A percentile compares a stretch with the other conserved stretches of the same genome.
These are phyloP conservation scores for Lactuca saligna DNA, from an alignment of 129 eudicot species.

Conservation along the genomic window DNA sequence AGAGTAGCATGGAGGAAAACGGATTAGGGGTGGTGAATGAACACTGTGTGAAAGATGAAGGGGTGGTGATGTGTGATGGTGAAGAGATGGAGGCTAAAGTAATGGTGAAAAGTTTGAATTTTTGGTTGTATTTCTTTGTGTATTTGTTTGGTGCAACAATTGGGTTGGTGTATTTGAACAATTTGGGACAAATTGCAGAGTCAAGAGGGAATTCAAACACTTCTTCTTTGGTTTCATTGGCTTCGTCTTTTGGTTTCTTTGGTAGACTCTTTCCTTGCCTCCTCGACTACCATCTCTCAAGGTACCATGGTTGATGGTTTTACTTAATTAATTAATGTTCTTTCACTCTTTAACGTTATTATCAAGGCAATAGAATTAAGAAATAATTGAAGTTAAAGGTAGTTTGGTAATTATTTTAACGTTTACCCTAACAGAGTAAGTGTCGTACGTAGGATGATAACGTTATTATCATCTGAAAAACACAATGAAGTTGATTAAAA, in stretches of 20 bases:
- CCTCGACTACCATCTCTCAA: constrained; percentile 53
- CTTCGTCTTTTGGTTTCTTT: constrained; percentile 81
- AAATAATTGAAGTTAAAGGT: neutral
- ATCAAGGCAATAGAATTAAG: neutral
- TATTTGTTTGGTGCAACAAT: constrained; percentile 86
- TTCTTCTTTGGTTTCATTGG: constrained; percentile 71
- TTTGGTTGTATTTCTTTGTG: constrained; percentile 83
- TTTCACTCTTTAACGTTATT: neutral
- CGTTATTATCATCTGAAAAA: too few relatives aligned
- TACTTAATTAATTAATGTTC: neutral
- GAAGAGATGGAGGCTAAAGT: constrained; percentile 52
- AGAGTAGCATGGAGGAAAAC: constrained; percentile 27
- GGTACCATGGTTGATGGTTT: constrained; percentile 28
- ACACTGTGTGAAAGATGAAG: constrained; percentile 31
- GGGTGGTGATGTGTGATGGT: neutral
- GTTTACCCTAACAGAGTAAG: too few relatives aligned
- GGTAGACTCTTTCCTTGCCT: constrained; percentile 83
- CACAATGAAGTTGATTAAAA: too few relatives aligned
- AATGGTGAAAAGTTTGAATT: constrained; percentile 68
- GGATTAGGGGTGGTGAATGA: constrained; percentile 15
- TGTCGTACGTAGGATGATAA: too few relatives aligned
- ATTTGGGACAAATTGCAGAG: constrained; percentile 88
- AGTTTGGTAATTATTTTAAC: too few relatives aligned
- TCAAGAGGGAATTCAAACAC: constrained; percentile 74
- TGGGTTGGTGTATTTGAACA: constrained; percentile 84